Conservation (phyloP, 768 basidiomycete genomes). For the Lactarius akahatsu region DNA sequence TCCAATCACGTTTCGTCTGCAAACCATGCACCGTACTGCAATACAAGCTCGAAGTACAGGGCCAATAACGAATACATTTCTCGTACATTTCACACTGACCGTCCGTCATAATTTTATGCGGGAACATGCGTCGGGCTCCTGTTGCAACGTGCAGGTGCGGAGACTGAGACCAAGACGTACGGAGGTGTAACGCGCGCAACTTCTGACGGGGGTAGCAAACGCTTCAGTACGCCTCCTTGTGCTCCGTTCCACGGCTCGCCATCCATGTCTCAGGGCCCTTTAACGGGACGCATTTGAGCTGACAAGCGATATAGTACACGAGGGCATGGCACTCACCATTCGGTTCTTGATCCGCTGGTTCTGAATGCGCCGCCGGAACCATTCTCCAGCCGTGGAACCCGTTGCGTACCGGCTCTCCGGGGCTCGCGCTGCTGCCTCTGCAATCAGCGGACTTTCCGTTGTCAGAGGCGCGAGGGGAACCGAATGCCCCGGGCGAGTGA, state of each 20-base stretch:
- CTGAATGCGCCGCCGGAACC: slow-evolving; percentile 44
- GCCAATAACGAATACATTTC: not conserved
- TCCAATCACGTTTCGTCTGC: too few relatives aligned
- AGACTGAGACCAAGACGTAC: too few relatives aligned
- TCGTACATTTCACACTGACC: not conserved
- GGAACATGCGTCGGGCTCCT: not conserved
- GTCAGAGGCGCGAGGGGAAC: slow-evolving; percentile 51
- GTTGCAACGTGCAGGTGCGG: not conserved
- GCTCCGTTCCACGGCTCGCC: slow-evolving; percentile 26
- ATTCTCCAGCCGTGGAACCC: slow-evolving; percentile 41
- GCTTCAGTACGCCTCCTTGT: slow-evolving; percentile 9
- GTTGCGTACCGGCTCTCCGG: slow-evolving; percentile 40
- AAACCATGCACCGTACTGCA: too few relatives aligned
- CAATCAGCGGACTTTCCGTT: slow-evolving; percentile 51
- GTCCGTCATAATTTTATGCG: not conserved
- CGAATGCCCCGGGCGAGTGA: slow-evolving; percentile 62
- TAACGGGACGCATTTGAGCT: not conserved
- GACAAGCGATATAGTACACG: too few relatives aligned
- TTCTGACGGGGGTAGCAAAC: too few relatives aligned
- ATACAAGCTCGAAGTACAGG: not conserved
- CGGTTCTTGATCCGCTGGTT: slow-evolving; percentile 34
- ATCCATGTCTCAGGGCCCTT: slow-evolving; percentile 25
- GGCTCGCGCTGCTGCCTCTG: slow-evolving; percentile 39
- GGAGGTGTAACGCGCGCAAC: too few relatives aligned
- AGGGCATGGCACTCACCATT: not conserved